Conservation (phyloP, 2,329 filamentous ascomycete genomes). For the Huntiella decipiens region DNA sequence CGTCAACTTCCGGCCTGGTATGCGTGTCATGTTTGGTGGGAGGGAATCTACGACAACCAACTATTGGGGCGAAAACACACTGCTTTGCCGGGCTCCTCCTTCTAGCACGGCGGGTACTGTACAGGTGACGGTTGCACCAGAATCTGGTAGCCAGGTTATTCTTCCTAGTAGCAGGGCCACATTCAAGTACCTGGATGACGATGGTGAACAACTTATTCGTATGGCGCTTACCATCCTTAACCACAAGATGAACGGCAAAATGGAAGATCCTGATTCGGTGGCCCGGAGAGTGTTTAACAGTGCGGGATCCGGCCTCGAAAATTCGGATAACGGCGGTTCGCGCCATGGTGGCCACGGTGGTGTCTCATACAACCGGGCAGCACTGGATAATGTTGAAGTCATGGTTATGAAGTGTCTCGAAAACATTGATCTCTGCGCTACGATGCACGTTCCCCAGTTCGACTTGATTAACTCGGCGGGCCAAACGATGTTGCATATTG, state of each 20-base stretch:
- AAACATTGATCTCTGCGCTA: slow-evolving; percentile 60
- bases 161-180: slow-evolving; percentile 24
- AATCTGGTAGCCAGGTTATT: slow-evolving; percentile 9
- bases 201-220: slow-evolving; percentile 48
- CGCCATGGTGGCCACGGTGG: slow-evolving; percentile 21
- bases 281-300: slow-evolving; percentile 40
- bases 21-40: slow-evolving; percentile 71
- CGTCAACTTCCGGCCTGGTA: slow-evolving; percentile 53
- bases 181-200: slow-evolving; percentile 60
- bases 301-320: slow-evolving; percentile 18
- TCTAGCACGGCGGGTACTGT: slow-evolving; percentile 48
- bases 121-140: slow-evolving; percentile 35
- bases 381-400: slow-evolving; percentile 38
- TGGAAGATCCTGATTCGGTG: slow-evolving; percentile 41
- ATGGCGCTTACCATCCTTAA: slow-evolving; percentile 46
- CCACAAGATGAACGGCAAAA: slow-evolving; percentile 43
- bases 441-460: slow-evolving; percentile 44
- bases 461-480: slow-evolving; percentile 48
- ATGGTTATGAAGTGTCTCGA: slow-evolving; percentile 58
- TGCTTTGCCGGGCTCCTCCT: slow-evolving; percentile 62
- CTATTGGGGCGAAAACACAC: slow-evolving; percentile 61
- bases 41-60: slow-evolving; percentile 49
- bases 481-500: slow-evolving; percentile 66
- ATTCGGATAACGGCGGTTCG: slow-evolving; percentile 9
- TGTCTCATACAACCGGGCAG: slow-evolving; percentile 23